Conservation (phyloP, 305 asterid species). For the Rubia balearica region DNA sequence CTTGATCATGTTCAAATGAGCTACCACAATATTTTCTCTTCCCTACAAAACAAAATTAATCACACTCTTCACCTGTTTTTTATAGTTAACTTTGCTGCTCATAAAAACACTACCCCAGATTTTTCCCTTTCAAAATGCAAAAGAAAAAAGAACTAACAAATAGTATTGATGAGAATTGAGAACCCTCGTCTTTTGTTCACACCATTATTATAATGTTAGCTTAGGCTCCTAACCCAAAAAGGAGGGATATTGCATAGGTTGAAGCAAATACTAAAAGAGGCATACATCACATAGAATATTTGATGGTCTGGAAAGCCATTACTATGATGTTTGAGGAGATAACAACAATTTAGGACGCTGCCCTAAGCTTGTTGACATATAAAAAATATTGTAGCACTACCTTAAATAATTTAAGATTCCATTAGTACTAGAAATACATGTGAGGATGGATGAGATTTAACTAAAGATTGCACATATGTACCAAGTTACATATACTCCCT, state of each 20-base stretch:
- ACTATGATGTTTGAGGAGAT: background rate
- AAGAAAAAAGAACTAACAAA: background rate
- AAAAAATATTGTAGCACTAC: too few species aligned
- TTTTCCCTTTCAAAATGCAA: background rate
- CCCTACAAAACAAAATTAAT: conserved; percentile 19
- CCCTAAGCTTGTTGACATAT: too few species aligned
- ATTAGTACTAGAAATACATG: too few species aligned
- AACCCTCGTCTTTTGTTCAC: background rate
- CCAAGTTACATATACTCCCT: background rate
- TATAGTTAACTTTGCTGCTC: background rate
- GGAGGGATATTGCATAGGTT: too few species aligned
- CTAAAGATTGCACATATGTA: too few species aligned
- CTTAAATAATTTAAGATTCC: too few species aligned
- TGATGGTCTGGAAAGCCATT: background rate
- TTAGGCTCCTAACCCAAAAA: background rate
- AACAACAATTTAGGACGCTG: background rate
- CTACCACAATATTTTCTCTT: conserved; percentile 31
- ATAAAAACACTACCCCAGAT: background rate
- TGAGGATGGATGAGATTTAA: too few species aligned
- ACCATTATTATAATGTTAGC: background rate
- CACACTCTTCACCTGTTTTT: conserved; percentile 13
- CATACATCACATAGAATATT: background rate
- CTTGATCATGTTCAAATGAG: conserved; percentile 19
- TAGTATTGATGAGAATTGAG: background rate
- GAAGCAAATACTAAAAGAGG: background rate